phyloP scores from a whole-genome alignment of 2,329 filamentous ascomycete species.

The Calonectria pteridis region DNA sequence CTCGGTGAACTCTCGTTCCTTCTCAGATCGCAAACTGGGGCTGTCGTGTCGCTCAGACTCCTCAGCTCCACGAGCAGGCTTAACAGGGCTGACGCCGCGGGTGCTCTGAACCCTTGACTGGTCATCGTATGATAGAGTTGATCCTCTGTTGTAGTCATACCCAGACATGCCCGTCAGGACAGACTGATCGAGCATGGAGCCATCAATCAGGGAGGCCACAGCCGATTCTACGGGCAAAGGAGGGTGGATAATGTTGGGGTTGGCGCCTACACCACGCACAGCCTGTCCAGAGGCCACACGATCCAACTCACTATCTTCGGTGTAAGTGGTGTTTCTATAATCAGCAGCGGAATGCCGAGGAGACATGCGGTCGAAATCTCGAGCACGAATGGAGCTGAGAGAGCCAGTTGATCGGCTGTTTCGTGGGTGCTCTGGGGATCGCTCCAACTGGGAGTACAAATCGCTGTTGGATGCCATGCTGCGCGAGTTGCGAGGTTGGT shows the following conservation, averaged over 20 bases:
- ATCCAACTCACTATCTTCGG: conserved; percentile 68
- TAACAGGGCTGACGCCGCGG: conserved; percentile 56
- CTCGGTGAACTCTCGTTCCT: conserved; percentile 62
- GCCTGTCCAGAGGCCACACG: conserved; percentile 75
- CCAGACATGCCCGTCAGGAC: conserved; percentile 73
- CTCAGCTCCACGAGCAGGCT: conserved; percentile 54
- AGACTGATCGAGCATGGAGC: conserved; percentile 77
- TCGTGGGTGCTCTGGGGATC: conserved; percentile 57
- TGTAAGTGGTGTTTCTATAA: conserved; percentile 64
- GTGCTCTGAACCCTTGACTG: conserved; percentile 47
- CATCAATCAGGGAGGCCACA: conserved; percentile 87
- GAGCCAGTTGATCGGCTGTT: conserved; percentile 52
- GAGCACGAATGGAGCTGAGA: conserved; percentile 55
- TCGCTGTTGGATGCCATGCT: conserved; percentile 62
- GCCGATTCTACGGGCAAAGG: conserved; percentile 85
- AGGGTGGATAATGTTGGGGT: conserved; percentile 81
- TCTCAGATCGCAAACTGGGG: conserved; percentile 53
- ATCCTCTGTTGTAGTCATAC: conserved; percentile 58
- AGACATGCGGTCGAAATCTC: conserved; percentile 66
- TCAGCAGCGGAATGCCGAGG: conserved; percentile 69
- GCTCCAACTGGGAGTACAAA: conserved; percentile 73
- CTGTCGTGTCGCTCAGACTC: conserved; percentile 57
- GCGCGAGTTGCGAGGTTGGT: conserved; percentile 68
- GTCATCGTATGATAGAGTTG: conserved; percentile 49
- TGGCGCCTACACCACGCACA: conserved; percentile 78